Base-by-base conservation (phyloP, 2,329 filamentous ascomycete species). In the Hortaea werneckii region DNA sequence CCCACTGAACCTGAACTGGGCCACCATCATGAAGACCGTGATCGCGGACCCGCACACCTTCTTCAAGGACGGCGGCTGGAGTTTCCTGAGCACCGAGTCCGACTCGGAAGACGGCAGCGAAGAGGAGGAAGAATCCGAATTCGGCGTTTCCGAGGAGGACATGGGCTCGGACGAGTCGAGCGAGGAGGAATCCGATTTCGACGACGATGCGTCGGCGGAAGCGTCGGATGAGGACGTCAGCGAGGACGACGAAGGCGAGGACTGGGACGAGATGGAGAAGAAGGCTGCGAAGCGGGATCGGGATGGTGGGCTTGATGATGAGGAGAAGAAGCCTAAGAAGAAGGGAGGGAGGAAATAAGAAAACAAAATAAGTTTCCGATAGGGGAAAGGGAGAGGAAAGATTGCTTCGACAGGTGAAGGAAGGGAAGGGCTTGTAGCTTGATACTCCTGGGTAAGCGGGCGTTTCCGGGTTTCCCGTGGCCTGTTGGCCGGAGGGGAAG, bases 1-100 rank as follows among this genome's bases (percentile, higher is more conserved):
- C 47, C 92, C 90, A 1, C 80, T 98, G 56, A 98, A 98, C 71
- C 76, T 98, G 47, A 96, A 96, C 75, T 98, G 92, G 92, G 85
- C 86, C 8, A 95, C 89, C 11, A 98, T 98, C 63, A 98, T 98
- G 88, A 98, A 98, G 76, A 98, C 92, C 0, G 89, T 98, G 27
- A 90, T 85, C 13, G 82, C 85, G 32, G 89, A 98, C 63, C 87
- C 92, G 2, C 90, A 98, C 63, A 80, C 84, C 57, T 98, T 98
- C 79, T 98, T 95, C 67, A 79, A 77, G 4, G 90, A 96, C 53
- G 92, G 94, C 29, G 92, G 92, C 40, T 98, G 92, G 92, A 84
- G 80, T 1, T 96, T 98, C 77, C 66, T 98, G 48, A 82, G 83
- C 44, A 83, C 83, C 32, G 90, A 95, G 49, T 88, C 84, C 0